These are phyloP conservation scores for Dryadomyces quercivorus DNA, from an alignment of 2,329 filamentous ascomycete genomes.

Conservation along the genomic window DNA sequence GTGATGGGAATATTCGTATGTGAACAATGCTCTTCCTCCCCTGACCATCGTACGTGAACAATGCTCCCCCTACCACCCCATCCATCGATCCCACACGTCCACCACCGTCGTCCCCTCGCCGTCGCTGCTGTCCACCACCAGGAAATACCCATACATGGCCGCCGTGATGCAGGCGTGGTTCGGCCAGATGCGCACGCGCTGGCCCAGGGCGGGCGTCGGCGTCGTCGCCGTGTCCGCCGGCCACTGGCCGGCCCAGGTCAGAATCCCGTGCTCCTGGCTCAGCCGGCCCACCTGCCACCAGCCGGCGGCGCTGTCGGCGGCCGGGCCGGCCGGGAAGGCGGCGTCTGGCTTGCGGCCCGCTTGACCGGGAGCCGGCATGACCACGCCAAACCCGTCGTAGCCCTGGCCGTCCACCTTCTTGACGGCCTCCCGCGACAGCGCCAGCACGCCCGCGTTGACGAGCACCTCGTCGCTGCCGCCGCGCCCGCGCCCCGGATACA, in stretches of 20 bases:
- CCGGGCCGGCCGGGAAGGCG: slow-evolving; percentile 20
- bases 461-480: slow-evolving; percentile 46
- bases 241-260: slow-evolving; percentile 40
- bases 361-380: slow-evolving; percentile 20
- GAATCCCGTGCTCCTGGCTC: slow-evolving; percentile 67
- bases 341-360: slow-evolving; percentile 1
- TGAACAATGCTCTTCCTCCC: too few species aligned
- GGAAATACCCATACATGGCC: slow-evolving; percentile 58
- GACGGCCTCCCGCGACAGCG: slow-evolving; percentile 61
- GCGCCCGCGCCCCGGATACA: slow-evolving; percentile 48
- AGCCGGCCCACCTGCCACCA: slow-evolving; percentile 60
- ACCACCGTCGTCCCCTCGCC: slow-evolving; percentile 47
- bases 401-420: slow-evolving; percentile 32
- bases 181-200: slow-evolving; percentile 61
- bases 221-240: slow-evolving; percentile 25
- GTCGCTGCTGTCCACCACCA: slow-evolving; percentile 53
- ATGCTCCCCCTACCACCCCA: slow-evolving; percentile 52
- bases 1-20: too few species aligned
- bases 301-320: slow-evolving; percentile 18
- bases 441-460: slow-evolving; percentile 55
- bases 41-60: too few species aligned
- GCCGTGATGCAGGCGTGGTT: slow-evolving; percentile 74
- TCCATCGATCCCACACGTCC: slow-evolving; percentile 65
- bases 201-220: slow-evolving; percentile 44
- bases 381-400: slow-evolving; percentile 44